Evolutionary conservation across 352 stramenopile species (phyloP), one percentile per base, ranked within the genome.

Genomic region (Phytophthora parvispora): DNA sequence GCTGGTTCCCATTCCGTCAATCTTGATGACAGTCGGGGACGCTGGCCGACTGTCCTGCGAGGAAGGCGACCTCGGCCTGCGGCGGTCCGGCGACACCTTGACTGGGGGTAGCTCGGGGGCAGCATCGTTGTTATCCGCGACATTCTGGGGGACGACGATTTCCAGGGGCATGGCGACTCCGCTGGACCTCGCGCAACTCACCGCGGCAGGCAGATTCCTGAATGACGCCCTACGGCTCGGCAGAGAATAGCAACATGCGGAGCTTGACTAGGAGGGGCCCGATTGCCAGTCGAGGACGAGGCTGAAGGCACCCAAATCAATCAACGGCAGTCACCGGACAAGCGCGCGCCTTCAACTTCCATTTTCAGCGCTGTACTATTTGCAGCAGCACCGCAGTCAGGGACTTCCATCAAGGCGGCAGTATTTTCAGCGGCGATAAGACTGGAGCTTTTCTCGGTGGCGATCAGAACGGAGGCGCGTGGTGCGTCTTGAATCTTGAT

Each of bases 251-350:
- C 60, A 60, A 36, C 54, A 75, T 67, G 13, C 64, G 55, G 13
- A 56, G 15, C 18, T 20, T 52, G 32, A 50, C 15, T 16, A 51
- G 20, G 27, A 51, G 27, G 22, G 24, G 18, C 31, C 18, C 42
- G 45, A 52, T 32, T 32, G 45, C 60, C 16, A 53, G 20, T 40
- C 64, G 70, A 78, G 65, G 65, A 78, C 70, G 65, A 74, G 53
- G 60, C 50, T 67, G 64, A 77, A 67, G 64, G 49, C 48, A 40
- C 29, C 38, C 29, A 56, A 57, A 72, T 76, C 68, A 57, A 72
- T 76, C 68, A 76, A 72, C 63, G 68, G 63, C 58, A 72, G 68
- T 76, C 68, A 76, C 64, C 57, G 64, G 68, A 57, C 40, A 75
- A 65, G 22, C 62, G 62, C 50, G 49, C 36, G 38, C 13, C 67